Evolutionary conservation across 768 basidiomycete genomes (phyloP).

Genomic region (Suillus bovinus): DNA sequence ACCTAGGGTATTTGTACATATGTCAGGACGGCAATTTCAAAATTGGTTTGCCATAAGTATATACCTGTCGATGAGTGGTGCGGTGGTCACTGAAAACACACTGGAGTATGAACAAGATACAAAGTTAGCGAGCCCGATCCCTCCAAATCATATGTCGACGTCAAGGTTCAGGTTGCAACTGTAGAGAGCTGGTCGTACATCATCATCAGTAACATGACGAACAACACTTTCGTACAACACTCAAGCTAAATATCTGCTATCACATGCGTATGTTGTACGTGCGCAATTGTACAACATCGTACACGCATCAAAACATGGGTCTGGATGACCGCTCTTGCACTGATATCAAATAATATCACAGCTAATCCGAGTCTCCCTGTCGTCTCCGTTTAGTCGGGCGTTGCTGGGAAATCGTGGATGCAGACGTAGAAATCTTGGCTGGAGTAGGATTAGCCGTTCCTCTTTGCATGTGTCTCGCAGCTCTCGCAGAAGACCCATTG

Average conservation of each 20-base stretch:
- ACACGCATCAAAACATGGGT: not conserved
- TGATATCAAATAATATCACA: not conserved
- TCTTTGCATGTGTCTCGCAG: not conserved
- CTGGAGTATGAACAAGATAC: not conserved
- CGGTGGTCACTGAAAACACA: not conserved
- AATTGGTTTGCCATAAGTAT: slow-evolving; percentile 48
- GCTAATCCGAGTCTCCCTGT: not conserved
- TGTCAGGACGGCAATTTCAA: no score
- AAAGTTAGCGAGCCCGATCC: not conserved
- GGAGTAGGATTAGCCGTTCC: not conserved
- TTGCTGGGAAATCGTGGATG: not conserved
- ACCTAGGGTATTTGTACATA: no score
- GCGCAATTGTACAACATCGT: not conserved
- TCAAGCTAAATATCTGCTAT: not conserved
- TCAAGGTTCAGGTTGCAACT: not conserved
- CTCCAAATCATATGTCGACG: not conserved
- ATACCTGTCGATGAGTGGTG: not conserved
- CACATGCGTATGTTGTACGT: not conserved
- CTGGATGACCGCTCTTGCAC: not conserved
- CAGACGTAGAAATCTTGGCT: not conserved
- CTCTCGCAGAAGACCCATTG: slow-evolving; percentile 1
- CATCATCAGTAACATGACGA: not conserved
- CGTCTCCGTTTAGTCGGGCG: slow-evolving; percentile 2
- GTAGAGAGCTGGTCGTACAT: not conserved
- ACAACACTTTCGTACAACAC: not conserved